Percentiles rank a stretch among this genome's conserved stretches.
phyloP scores from a whole-genome alignment of 495 filamentous ascomycete genomes.

The Aspergillus sclerotioniger region DNA sequence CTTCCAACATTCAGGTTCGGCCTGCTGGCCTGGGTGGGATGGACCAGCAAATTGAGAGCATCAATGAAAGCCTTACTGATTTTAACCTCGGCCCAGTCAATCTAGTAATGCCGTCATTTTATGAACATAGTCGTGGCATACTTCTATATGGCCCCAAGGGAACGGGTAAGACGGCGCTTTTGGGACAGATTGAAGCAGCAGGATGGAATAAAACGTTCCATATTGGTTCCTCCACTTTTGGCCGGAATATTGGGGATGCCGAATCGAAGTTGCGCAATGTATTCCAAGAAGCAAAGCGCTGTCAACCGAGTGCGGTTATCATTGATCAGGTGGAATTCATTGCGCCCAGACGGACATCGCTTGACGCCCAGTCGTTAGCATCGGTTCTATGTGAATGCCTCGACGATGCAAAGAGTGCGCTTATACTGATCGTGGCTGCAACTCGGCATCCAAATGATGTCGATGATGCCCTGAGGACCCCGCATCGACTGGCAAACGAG shows the following conservation, averaged over 20 bases:
- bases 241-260: conserved; percentile 37
- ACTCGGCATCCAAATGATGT: conserved; percentile 71
- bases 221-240: conserved; percentile 56
- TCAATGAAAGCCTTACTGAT: conserved; percentile 64
- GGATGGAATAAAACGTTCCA: conserved; percentile 67
- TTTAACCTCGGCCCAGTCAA: conserved; percentile 44
- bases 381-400: conserved; percentile 44
- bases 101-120: conserved; percentile 42
- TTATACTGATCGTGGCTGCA: conserved; percentile 70
- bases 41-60: conserved; percentile 56
- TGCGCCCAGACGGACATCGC: conserved; percentile 57
- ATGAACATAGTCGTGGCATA: conserved; percentile 52
- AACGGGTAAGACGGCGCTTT: conserved; percentile 74
- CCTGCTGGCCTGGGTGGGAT: conserved; percentile 58
- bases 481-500: conserved; percentile 64
- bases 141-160: conserved; percentile 81
- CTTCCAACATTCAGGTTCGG: conserved; percentile 27
- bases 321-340: conserved; percentile 80
- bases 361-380: conserved; percentile 37
- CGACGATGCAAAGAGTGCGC: conserved; percentile 39
- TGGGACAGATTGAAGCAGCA: conserved; percentile 62
- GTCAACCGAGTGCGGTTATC: conserved; percentile 77
- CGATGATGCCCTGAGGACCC: conserved; percentile 67
- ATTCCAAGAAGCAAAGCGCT: conserved; percentile 68
- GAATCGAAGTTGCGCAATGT: conserved; percentile 59